Evolutionary conservation across 2,329 filamentous ascomycete genomes (phyloP), one percentile per base, ranked within the genome.

Genomic region (Hypoxylon sp.): DNA sequence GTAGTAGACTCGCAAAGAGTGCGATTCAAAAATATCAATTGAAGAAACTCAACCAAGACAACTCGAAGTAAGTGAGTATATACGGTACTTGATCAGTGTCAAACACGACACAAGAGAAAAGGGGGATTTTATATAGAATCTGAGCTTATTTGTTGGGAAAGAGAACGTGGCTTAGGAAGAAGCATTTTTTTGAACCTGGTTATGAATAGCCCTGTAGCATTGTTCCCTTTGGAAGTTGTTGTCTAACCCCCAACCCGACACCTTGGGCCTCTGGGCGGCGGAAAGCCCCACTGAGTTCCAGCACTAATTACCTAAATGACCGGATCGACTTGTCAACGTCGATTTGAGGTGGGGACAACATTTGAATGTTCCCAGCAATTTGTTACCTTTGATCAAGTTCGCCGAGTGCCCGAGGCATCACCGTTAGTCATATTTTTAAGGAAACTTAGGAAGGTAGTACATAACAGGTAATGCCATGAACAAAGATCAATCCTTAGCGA

Each of bases 91-190:
- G 29, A 24, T 17, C n/a, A 19, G 6, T 31, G 19, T 17, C 46
- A 10, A 22, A n/a, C 39, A 48, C 31, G 24, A 47, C 17, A 48
- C 22, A 39, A 50, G 46, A 57, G 13, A 47, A 48, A 26, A 13
- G 37, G n/a, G 39, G 5, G 52, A 17, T 54, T 26, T 42, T 62
- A 53, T 39, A 55, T 22, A 29, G 17, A 33, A 29, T 14, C 8
- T 10, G 50, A 54, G 50, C 50, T 65, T 59, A 59, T 55, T 59
- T 65, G 55, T 65, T 65, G 56, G 52, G 52, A 66, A 37, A 17
- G n/a, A 33, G 26, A 31, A 37, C 57, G 54, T 53, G 53, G 48
- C 50, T 67, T 63, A 37, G 52, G 48, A 47, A 63, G 39, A 56
- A 51, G 24, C 33, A 48, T 52, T 33, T 44, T 31, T 24, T 55